phyloP scores from a whole-genome alignment of 2,329 filamentous ascomycete genomes.

The Purpureocillium lavendulum region DNA sequence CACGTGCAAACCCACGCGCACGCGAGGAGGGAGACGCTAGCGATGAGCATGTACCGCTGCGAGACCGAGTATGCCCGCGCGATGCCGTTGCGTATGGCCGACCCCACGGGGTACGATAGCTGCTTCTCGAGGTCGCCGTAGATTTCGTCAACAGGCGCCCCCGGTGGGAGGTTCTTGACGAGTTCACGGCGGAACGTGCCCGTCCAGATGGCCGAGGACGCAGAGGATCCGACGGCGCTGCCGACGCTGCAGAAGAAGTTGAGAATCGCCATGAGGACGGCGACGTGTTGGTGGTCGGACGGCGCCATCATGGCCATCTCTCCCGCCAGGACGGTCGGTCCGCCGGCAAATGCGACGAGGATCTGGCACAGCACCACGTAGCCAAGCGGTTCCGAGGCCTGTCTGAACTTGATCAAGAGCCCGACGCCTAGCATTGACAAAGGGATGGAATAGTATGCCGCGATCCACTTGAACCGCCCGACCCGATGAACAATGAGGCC shows the following conservation, averaged over 20 bases:
- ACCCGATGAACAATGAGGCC: slow-evolving; percentile 35
- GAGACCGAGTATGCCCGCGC: slow-evolving; percentile 50
- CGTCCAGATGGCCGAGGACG: slow-evolving; percentile 58
- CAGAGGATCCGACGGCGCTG: slow-evolving; percentile 47
- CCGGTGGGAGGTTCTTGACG: slow-evolving; percentile 37
- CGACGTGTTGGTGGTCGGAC: slow-evolving; percentile 52
- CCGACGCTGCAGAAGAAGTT: slow-evolving; percentile 53
- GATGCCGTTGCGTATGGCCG: slow-evolving; percentile 44
- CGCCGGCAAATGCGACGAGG: slow-evolving; percentile 52
- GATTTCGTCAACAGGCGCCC: slow-evolving; percentile 24
- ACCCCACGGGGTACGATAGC: slow-evolving; percentile 41
- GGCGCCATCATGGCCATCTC: slow-evolving; percentile 55
- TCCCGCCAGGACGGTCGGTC: slow-evolving; percentile 48
- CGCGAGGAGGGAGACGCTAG: slow-evolving; percentile 34
- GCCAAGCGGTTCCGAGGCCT: slow-evolving; percentile 38
- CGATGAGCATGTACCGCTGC: slow-evolving; percentile 43
- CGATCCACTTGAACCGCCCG: slow-evolving; percentile 42
- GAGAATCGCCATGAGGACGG: slow-evolving; percentile 52
- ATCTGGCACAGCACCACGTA: slow-evolving; percentile 55
- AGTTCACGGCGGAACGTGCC: slow-evolving; percentile 46
- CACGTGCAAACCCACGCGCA: slow-evolving; percentile 23
- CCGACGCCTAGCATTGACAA: slow-evolving; percentile 46
- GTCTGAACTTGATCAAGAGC: slow-evolving; percentile 54
- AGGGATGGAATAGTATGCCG: slow-evolving; percentile 39
- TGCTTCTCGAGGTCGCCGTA: slow-evolving; percentile 47